Percentiles rank a stretch among this genome's conserved stretches.
These are phyloP conservation scores for Eucalyptus erythrocorys DNA, from an alignment of 345 rosid genomes.

Conservation along the genomic window DNA sequence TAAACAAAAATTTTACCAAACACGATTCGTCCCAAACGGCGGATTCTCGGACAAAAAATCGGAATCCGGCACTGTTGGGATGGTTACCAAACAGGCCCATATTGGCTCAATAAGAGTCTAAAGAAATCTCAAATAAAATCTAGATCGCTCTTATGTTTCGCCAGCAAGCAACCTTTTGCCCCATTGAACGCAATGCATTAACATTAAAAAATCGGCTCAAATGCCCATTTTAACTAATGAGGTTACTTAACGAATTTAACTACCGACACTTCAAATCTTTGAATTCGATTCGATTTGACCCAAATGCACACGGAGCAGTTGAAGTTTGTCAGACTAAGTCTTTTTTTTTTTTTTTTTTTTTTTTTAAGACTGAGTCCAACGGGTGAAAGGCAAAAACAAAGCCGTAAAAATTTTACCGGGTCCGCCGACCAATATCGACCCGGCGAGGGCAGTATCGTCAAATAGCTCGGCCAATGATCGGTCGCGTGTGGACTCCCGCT, in stretches of 20 bases:
- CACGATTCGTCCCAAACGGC: too few relatives aligned
- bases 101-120: background rate
- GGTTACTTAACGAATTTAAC: background rate
- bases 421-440: background rate
- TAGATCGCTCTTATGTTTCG: background rate
- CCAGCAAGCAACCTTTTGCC: background rate
- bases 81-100: too few relatives aligned
- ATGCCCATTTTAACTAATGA: background rate
- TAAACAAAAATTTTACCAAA: too few relatives aligned
- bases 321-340: too few relatives aligned
- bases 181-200: background rate
- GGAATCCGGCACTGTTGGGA: too few relatives aligned
- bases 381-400: background rate
- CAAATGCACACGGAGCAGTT: too few relatives aligned
- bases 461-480: background rate
- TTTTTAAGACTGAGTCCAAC: background rate
- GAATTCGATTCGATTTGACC: too few relatives aligned
- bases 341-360: too few relatives aligned
- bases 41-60: too few relatives aligned
- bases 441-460: background rate
- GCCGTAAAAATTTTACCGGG: too few relatives aligned
- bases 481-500: background rate
- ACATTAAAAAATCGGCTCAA: background rate
- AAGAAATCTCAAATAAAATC: too few relatives aligned
- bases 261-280: background rate